Percentiles rank a stretch among this genome's conserved stretches.
phyloP scores from a whole-genome alignment of 805 yeast genomes.

The Lipomyces spencermartinsiae region DNA sequence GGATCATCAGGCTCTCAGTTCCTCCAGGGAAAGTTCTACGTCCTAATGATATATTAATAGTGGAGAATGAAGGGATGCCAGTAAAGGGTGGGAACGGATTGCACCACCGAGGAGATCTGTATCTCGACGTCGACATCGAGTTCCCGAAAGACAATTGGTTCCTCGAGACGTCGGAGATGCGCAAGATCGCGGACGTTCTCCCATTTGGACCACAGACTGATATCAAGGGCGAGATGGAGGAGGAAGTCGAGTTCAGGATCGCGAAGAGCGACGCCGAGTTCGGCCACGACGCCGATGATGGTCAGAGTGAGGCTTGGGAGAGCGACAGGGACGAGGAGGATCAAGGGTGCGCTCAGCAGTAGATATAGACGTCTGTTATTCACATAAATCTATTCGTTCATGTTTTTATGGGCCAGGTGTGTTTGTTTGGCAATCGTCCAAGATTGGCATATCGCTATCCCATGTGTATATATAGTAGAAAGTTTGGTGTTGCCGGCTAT shows the following conservation, averaged over 20 bases:
- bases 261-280: conserved; percentile 18
- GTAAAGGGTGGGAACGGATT: conserved; percentile 45
- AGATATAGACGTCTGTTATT: not conserved
- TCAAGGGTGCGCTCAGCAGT: conserved; percentile 26
- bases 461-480: not conserved
- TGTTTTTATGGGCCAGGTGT: not conserved
- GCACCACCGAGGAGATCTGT: conserved; percentile 68
- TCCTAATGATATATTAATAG: conserved; percentile 72
- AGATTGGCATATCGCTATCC: not conserved
- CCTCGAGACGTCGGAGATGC: conserved; percentile 67
- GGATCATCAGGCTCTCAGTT: conserved; percentile 63
- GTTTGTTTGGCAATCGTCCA: not conserved
- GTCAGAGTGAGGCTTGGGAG: conserved; percentile 24
- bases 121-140: conserved; percentile 70
- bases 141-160: conserved; percentile 90
- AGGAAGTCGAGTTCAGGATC: conserved; percentile 20
- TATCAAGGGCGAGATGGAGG: conserved; percentile 18
- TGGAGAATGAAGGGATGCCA: conserved; percentile 87
- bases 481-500: not conserved
- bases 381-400: not conserved
- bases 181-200: conserved; percentile 40
- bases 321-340: conserved; percentile 39
- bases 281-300: conserved; percentile 20
- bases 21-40: conserved; percentile 81
- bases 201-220: conserved; percentile 33